Percentiles rank a stretch among this genome's conserved stretches.
phyloP scores from a whole-genome alignment of 2,329 filamentous ascomycete species.

The Ceratocystis diversiconidia region DNA sequence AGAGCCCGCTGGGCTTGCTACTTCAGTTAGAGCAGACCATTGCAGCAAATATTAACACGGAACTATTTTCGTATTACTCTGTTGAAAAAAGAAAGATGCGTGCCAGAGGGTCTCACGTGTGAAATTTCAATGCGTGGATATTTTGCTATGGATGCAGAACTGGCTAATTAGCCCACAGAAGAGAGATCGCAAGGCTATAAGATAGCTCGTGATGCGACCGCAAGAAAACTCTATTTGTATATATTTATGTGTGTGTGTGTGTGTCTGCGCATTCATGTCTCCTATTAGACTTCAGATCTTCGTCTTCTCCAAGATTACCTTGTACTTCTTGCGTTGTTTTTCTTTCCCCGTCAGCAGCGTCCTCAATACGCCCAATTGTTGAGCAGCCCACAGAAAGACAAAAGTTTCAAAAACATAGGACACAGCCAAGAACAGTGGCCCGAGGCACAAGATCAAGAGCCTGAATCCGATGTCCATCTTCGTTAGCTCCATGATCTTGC shows the following conservation, averaged over 20 bases:
- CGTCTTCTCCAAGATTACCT: slow-evolving; percentile 53
- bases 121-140: not conserved
- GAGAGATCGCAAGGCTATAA: no score
- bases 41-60: not conserved
- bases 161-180: no score
- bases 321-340: slow-evolving; percentile 81
- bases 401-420: slow-evolving; percentile 60
- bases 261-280: no score
- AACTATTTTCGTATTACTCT: not conserved
- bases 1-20: not conserved
- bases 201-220: no score
- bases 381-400: slow-evolving; percentile 49
- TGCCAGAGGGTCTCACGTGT: not conserved
- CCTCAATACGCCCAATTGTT: not conserved
- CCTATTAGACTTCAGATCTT: not conserved
- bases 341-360: slow-evolving; percentile 36
- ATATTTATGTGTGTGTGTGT: no score
- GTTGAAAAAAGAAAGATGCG: not conserved
- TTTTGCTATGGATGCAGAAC: not conserved
- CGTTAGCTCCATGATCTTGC: slow-evolving; percentile 72
- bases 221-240: no score
- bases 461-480: slow-evolving; percentile 59
- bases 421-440: slow-evolving; percentile 50
- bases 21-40: slow-evolving; percentile 4
- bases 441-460: slow-evolving; percentile 55